Base-by-base conservation (phyloP, 139 green algal genomes). In the Coelastrella sp. region DNA sequence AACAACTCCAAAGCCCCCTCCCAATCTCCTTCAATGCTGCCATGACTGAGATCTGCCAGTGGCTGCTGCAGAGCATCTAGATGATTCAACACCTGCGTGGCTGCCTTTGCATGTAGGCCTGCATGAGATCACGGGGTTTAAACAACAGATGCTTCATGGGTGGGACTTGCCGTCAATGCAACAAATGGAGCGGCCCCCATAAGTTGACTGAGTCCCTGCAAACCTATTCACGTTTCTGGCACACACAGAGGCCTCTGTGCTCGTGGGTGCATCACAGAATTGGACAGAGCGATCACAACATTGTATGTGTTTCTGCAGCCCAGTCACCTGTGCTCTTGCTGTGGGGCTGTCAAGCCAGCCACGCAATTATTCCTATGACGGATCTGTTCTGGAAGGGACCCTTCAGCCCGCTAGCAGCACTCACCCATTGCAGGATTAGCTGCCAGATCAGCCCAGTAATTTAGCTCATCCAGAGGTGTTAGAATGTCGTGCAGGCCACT, bases 361-460 rank as follows among this genome's bases (percentile, higher is more conserved):
- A 49, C 1, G 35, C 35, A 49, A 49, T 3, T 49, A 49, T 3
- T 49, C 35, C 3, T 49, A 49, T 49, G 35, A 49, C 35, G 3
- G 3, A 49, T 49, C 35, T 49, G 35, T 49, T 49, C 35, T 49
- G 3, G 35, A 72, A 72, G 12, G 3, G 63, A 25, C 70, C 19
- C 70, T 78, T 12, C 70, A 78, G 70, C 4, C n/a, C 74, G 58
- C n/a, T 58, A 27, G 12, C 12, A 78, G 20, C 17, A 61, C 80
- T 90, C 8, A 92, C 90, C 27, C 88, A 89, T 14, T 89, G 87
- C 27, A 91, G 82, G 35, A 78, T 82, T 35, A 80, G 70, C 90
- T 27, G 89, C 88, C 63, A 96, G 72, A 76, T 96, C 93, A n/a
- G 91, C 85, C 95, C 95, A 96, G 59, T 94, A 94, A 24, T 93